Base-by-base conservation (phyloP, 305 asterid species). In the Lippia alba region DNA sequence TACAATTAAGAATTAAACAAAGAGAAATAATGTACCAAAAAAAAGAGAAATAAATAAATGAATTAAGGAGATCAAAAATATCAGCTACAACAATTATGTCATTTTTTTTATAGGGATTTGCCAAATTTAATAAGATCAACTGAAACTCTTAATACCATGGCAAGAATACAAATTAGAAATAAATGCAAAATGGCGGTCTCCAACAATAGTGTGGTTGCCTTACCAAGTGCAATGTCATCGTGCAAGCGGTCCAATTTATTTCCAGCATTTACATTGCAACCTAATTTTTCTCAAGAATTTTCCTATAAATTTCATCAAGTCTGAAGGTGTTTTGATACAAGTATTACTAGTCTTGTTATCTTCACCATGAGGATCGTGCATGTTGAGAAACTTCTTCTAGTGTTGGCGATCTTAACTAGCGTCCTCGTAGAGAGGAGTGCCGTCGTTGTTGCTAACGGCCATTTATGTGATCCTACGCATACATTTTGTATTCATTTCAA, bases 301-400 rank as follows among this genome's bases (percentile, higher is more conserved):
- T 8, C 10, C 49, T 44, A 44, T 44, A 44, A 36, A 36, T 36
- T 36, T 36, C 41, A 36, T 8, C 6, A 34, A 34, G n/a, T n/a
- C n/a, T n/a, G n/a, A 36, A 36, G 41, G 41, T 36, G 9, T 4
- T 24, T 8, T 36, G 41, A 36, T 36, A 36, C 9, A 36, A 36
- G 41, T 36, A 8, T 36, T 36, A 36, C 41, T 36, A 36, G 9
- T 36, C 41, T 36, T 36, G 1, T 8, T 36, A 36, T 36, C 6
- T 4, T 58, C 48, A 58, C 34, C 58, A 78, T 78, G 82, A 39
- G 59, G 8, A 1, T 55, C 49, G 49, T 61, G 61, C 59, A 9
- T 12, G 9, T n/a, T 53, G 59, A 20, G 41, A 45, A 59, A 57
- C 39, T 64, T 39, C 17, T 81, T 39, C 61, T 48, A 36, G 61